These are phyloP conservation scores for Colletotrichum eleusines DNA, from an alignment of 2,329 filamentous ascomycete genomes.

Conservation along the genomic window DNA sequence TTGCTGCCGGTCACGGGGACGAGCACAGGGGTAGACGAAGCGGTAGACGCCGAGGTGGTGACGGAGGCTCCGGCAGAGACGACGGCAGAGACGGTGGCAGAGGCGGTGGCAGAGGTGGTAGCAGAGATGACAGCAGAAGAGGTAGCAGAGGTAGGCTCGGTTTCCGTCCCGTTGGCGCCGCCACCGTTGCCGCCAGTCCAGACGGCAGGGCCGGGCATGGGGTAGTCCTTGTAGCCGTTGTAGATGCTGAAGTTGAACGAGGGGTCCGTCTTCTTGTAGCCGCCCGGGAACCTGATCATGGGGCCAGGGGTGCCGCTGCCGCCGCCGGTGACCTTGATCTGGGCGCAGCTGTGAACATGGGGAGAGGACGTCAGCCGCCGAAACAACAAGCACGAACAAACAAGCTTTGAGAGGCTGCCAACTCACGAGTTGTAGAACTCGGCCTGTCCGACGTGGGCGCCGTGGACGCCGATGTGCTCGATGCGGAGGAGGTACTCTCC, in stretches of 20 bases:
- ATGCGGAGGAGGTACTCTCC: slow-evolving; percentile 54
- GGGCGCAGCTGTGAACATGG: slow-evolving; percentile 41
- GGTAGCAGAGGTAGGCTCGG: background rate
- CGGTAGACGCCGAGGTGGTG: background rate
- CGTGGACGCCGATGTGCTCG: slow-evolving; percentile 49
- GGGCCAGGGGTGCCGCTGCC: slow-evolving; percentile 43
- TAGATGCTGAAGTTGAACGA: slow-evolving; percentile 45
- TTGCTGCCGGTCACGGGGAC: background rate
- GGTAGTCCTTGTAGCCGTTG: slow-evolving; percentile 40
- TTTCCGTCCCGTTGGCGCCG: background rate
- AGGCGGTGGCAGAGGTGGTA: background rate
- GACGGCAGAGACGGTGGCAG: too few species aligned
- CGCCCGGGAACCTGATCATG: slow-evolving; percentile 49
- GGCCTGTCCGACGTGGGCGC: background rate
- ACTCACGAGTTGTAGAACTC: slow-evolving; percentile 4
- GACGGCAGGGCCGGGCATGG: slow-evolving; percentile 30
- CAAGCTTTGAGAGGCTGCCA: slow-evolving; percentile 26
- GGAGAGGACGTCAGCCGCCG: slow-evolving; percentile 1
- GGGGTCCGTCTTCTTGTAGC: slow-evolving; percentile 46
- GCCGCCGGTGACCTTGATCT: slow-evolving; percentile 43
- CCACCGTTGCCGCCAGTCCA: slow-evolving; percentile 19
- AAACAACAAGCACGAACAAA: slow-evolving; percentile 16
- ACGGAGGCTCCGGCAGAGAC: background rate
- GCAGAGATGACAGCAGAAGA: background rate
- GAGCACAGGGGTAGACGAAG: background rate